phyloP scores from a whole-genome alignment of 2,329 filamentous ascomycete species.

The Ophiocordyceps unilateralis region DNA sequence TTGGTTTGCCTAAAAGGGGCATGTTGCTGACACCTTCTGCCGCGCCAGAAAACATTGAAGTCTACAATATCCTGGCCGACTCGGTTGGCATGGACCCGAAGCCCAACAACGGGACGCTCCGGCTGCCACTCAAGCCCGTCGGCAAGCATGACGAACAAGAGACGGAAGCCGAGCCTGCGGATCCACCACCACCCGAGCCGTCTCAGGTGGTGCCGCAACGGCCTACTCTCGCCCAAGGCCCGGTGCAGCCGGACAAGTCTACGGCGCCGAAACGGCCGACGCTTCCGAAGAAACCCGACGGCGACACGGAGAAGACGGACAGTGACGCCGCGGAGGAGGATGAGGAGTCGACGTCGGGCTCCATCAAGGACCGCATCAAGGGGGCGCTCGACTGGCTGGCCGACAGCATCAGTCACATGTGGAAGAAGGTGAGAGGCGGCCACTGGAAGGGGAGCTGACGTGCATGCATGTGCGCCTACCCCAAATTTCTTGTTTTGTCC shows the following conservation, averaged over 20 bases:
- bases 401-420: conserved; percentile 26
- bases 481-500: too few relatives aligned
- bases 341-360: conserved; percentile 6
- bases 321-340: conserved; percentile 4
- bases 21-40: background rate
- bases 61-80: conserved; percentile 91
- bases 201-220: conserved; percentile 6
- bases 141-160: conserved; percentile 41
- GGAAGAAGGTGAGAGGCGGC: conserved; percentile 23
- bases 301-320: conserved; percentile 3
- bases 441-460: background rate
- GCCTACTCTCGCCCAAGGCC: background rate
- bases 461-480: background rate
- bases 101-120: conserved; percentile 77
- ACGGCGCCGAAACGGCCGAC: conserved; percentile 3
- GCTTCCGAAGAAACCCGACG: background rate
- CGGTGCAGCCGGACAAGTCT: background rate
- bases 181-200: conserved; percentile 23
- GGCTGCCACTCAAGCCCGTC: conserved; percentile 47
- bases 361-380: conserved; percentile 15
- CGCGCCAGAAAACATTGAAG: conserved; percentile 66
- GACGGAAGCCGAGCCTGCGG: conserved; percentile 29
- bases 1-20: background rate
- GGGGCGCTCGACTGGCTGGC: conserved; percentile 34
- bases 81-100: conserved; percentile 56